Evolutionary conservation across 805 yeast species (phyloP), one percentile per base, ranked within the genome.

Genomic region (Saturnispora quitensis): DNA sequence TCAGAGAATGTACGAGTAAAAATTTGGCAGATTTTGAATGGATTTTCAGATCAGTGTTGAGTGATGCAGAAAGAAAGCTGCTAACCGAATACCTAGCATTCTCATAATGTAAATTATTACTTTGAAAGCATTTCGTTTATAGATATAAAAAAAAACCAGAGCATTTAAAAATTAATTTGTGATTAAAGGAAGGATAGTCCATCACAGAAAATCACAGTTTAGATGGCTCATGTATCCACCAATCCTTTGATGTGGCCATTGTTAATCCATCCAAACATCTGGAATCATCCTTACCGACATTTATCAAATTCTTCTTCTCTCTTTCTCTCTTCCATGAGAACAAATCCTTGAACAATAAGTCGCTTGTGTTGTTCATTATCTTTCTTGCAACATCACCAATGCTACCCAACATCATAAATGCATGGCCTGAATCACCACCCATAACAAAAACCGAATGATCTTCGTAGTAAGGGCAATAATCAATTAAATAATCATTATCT

Each of bases 1-100:
- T 83, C 68, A 80, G 72, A 55, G 81, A 78, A 53, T 76, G 80
- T 56, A 74, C 82, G 0, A 53, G 71, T 6, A 72, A 72, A 51
- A 73, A 82, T 55, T 59, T 73, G 17, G 75, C 76, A 2, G 65
- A 72, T n/a, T 84, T 84, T 69, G 74, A 73, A 58, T 60, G 64
- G 6, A 75, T 77, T 50, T 84, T 81, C 60, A 72, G 71, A 13
- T 28, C 49, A 1, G 55, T 62, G 7, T 65, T 82, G 35, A 60
- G 65, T 18, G 84, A 80, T 18, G 73, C 73, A 6, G 89, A 84
- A 55, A 81, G 75, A 63, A 73, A 68, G 54, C 59, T 70, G 2
- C 62, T 84, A 22, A 71, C 81, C 1, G 84, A 81, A 49, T 58
- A 53, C 46, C 57, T 67, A 5, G 64, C 61, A 6, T 67, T 66